These are phyloP conservation scores for Mixia osmundae DNA, from an alignment of 1,284 basidiomycete genomes.

Conservation along the genomic window DNA sequence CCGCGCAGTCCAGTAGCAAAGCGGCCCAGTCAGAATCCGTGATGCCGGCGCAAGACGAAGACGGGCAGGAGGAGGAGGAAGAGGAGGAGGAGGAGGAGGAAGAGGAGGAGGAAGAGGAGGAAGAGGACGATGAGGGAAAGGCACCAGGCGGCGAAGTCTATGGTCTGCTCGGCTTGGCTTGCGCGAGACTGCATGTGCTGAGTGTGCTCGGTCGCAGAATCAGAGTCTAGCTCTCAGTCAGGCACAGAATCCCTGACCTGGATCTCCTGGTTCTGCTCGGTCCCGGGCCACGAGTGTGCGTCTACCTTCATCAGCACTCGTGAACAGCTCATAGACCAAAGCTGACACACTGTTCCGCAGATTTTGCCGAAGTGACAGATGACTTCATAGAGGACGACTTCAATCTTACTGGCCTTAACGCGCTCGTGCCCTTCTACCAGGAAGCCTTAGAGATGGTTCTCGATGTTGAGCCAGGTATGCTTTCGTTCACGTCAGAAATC, in stretches of 20 bases:
- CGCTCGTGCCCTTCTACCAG: slow-evolving; percentile 94
- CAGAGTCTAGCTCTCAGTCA: slow-evolving; percentile 7
- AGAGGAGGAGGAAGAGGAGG: slow-evolving; percentile 9
- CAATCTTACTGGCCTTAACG: slow-evolving; percentile 76
- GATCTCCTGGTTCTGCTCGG: slow-evolving; percentile 96
- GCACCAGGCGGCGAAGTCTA: background rate
- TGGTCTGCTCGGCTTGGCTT: background rate
- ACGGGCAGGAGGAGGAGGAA: background rate
- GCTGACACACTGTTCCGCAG: background rate
- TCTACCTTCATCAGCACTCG: background rate
- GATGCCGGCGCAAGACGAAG: background rate
- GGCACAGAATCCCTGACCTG: slow-evolving; percentile 38
- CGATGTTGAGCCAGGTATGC: slow-evolving; percentile 82
- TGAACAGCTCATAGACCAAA: too few species aligned
- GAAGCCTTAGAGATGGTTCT: slow-evolving; percentile 99
- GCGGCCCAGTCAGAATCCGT: background rate
- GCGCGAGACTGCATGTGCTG: background rate
- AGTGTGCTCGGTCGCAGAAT: background rate
- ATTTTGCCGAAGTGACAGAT: slow-evolving; percentile 41
- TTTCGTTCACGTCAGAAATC: too few species aligned
- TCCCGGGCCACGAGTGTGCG: slow-evolving; percentile 78
- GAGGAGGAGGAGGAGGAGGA: slow-evolving; percentile 8
- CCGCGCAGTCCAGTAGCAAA: background rate
- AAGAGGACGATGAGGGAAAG: slow-evolving; percentile 15
- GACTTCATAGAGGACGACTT: slow-evolving; percentile 99